phyloP scores from a whole-genome alignment of 805 yeast genomes.

The Kuraishia hungarica region DNA sequence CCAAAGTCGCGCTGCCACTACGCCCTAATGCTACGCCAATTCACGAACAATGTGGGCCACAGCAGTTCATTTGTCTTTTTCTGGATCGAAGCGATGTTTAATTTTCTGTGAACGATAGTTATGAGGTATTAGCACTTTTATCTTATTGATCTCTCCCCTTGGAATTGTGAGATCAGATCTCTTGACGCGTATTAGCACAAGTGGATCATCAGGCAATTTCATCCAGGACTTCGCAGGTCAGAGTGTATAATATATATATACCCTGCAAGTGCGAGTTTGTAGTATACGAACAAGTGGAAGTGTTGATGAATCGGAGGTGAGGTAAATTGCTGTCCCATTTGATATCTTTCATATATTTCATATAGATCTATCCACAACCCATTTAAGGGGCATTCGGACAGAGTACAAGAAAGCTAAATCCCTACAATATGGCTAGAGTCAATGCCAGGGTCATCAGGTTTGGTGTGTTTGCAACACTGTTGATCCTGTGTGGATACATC shows the following conservation, averaged over 20 bases:
- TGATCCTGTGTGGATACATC: conserved; percentile 38
- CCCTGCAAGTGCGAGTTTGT: not conserved
- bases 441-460: conserved; percentile 40
- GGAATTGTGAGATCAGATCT: not conserved
- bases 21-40: not conserved
- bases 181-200: not conserved
- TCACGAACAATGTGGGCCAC: not conserved
- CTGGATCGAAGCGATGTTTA: not conserved
- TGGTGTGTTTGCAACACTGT: conserved; percentile 35
- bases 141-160: not conserved
- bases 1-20: not conserved
- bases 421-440: conserved; percentile 31
- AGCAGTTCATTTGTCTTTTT: not conserved
- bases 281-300: not conserved
- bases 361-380: not conserved
- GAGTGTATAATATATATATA: not conserved
- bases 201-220: not conserved
- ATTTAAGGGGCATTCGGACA: not conserved
- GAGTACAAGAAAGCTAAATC: not conserved
- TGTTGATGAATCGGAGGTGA: not conserved
- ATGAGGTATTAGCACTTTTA: not conserved
- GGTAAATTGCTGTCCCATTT: not conserved
- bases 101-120: too few relatives aligned
- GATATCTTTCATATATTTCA: too few relatives aligned
- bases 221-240: too few relatives aligned